These are phyloP conservation scores for Thraustotheca clavata DNA, from an alignment of 352 stramenopile species.

Conservation along the genomic window DNA sequence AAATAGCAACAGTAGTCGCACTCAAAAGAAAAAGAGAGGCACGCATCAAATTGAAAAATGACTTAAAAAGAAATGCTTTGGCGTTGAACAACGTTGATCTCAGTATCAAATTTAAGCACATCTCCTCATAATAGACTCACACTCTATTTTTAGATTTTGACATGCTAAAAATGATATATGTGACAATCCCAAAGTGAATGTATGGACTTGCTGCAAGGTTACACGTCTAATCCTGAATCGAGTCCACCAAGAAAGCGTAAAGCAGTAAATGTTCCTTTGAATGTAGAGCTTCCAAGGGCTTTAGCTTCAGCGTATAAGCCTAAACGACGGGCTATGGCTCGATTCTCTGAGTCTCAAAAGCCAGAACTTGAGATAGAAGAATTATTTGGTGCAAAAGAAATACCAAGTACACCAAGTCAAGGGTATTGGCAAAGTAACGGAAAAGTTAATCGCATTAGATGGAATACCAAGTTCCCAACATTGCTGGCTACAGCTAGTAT, in stretches of 20 bases:
- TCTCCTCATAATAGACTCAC: too few species aligned
- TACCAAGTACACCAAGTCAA: neutral
- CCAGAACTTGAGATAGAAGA: neutral
- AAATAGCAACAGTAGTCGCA: neutral
- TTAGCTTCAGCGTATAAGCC: neutral
- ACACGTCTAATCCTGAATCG: neutral
- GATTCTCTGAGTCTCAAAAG: neutral
- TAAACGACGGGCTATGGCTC: neutral
- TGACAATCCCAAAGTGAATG: too few species aligned
- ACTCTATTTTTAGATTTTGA: too few species aligned
- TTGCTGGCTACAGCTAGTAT: neutral
- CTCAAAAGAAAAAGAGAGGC: neutral
- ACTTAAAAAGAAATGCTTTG: too few species aligned
- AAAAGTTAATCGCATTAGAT: neutral
- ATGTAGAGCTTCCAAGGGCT: neutral
- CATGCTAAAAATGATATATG: too few species aligned
- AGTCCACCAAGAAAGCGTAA: slow-evolving; percentile 1
- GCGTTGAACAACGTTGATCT: too few species aligned
- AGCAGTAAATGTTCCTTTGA: neutral
- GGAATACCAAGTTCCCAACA: neutral
- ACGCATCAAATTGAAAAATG: neutral
- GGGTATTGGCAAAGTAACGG: neutral
- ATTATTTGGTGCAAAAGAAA: neutral
- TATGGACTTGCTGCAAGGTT: neutral
- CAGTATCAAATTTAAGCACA: too few species aligned